These are phyloP conservation scores for Serendipita sp. DNA, from an alignment of 768 basidiomycete species.

Conservation along the genomic window DNA sequence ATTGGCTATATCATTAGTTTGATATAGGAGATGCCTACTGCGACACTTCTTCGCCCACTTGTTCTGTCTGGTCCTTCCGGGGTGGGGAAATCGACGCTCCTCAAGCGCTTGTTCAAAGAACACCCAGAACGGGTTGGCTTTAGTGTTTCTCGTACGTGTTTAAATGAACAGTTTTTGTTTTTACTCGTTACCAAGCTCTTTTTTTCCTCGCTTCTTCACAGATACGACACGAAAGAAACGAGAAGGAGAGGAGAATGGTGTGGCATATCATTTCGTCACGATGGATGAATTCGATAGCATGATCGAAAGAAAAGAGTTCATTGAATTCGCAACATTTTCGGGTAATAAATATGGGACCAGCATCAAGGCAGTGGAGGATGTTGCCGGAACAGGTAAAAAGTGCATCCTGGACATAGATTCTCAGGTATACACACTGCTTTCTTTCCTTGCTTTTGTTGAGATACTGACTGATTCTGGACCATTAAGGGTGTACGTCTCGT, in stretches of 20 bases:
- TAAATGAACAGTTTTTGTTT: conserved; percentile 11
- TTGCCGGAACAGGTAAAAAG: conserved; percentile 51
- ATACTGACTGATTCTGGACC: conserved; percentile 2
- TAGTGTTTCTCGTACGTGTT: conserved; percentile 69
- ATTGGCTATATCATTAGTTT: background rate
- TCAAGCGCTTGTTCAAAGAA: conserved; percentile 63
- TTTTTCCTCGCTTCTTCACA: conserved; percentile 20
- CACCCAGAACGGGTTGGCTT: conserved; percentile 81
- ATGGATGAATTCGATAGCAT: conserved; percentile 56
- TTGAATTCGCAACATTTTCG: conserved; percentile 90
- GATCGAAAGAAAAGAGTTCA: conserved; percentile 58
- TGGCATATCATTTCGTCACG: conserved; percentile 75
- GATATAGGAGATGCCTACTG: background rate
- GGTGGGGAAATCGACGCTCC: conserved; percentile 85
- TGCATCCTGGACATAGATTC: conserved; percentile 95
- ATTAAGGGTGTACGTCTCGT: conserved; percentile 81
- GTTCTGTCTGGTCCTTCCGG: conserved; percentile 86
- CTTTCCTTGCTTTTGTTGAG: conserved; percentile 1
- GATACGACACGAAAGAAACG: conserved; percentile 84
- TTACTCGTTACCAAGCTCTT: background rate
- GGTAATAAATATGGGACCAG: conserved; percentile 90
- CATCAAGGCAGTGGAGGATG: conserved; percentile 45
- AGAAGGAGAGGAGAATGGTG: conserved; percentile 65
- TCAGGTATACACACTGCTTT: conserved; percentile 49
- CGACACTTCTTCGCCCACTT: conserved; percentile 40